These are phyloP conservation scores for Erysiphe neolycopersici DNA, from an alignment of 2,329 filamentous ascomycete species.

Conservation along the genomic window DNA sequence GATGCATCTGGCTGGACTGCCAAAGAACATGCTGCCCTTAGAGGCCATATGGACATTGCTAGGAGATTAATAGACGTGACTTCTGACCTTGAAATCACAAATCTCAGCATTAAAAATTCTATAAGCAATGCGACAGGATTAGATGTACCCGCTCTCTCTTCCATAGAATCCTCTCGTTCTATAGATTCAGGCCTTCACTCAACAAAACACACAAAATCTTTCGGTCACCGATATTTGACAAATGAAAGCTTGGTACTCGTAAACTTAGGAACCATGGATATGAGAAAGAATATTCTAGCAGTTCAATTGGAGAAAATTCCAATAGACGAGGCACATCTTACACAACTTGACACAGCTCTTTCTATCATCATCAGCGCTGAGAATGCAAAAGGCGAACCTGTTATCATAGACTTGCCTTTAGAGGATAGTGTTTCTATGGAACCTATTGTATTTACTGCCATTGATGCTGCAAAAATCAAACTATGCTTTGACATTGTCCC, in stretches of 20 bases:
- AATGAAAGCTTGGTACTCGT: slow-evolving; percentile 76
- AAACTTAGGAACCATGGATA: slow-evolving; percentile 84
- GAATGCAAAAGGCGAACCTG: slow-evolving; percentile 64
- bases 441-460: slow-evolving; percentile 68
- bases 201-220: slow-evolving; percentile 69
- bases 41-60: slow-evolving; percentile 68
- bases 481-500: slow-evolving; percentile 85
- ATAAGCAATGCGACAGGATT: slow-evolving; percentile 10
- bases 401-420: slow-evolving; percentile 72
- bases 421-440: slow-evolving; percentile 87
- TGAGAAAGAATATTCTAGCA: slow-evolving; percentile 51
- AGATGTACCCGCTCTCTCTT: slow-evolving; percentile 26
- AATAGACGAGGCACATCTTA: slow-evolving; percentile 64
- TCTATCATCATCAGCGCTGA: slow-evolving; percentile 74
- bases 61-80: slow-evolving; percentile 24
- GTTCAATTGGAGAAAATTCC: slow-evolving; percentile 77
- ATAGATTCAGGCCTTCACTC: slow-evolving; percentile 19
- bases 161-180: slow-evolving; percentile 32
- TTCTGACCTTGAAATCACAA: slow-evolving; percentile 1
- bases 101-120: slow-evolving; percentile 12
- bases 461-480: slow-evolving; percentile 56
- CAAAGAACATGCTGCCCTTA: slow-evolving; percentile 70
- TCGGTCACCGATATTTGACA: slow-evolving; percentile 83
- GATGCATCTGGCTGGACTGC: slow-evolving; percentile 89
- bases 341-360: slow-evolving; percentile 78